A percentile compares a stretch with the other conserved stretches of the same genome.
These are phyloP conservation scores for Albizia julibrissin DNA, from an alignment of 306 rosid species.

Conservation along the genomic window DNA sequence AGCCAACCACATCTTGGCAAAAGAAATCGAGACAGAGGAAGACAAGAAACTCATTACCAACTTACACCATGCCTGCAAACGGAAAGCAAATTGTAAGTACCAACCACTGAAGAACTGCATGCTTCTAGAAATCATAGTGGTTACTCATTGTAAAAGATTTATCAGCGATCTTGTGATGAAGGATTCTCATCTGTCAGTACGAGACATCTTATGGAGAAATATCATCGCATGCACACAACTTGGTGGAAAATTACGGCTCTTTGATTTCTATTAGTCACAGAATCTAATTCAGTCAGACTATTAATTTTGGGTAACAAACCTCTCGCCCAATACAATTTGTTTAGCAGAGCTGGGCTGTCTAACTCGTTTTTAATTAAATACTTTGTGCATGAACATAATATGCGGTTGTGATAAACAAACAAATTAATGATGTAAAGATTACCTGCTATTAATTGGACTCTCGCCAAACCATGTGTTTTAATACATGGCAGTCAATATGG, in stretches of 20 bases:
- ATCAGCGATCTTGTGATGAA: not conserved
- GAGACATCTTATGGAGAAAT: slow-evolving; percentile 8
- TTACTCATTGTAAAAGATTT: not conserved
- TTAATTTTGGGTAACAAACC: not conserved
- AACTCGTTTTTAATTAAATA: not conserved
- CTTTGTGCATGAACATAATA: not conserved
- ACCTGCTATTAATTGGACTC: slow-evolving; percentile 46
- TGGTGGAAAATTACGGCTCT: not conserved
- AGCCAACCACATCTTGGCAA: slow-evolving; percentile 30
- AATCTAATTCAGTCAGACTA: not conserved
- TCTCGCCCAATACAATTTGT: not conserved
- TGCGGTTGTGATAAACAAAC: not conserved
- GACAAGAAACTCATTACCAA: slow-evolving; percentile 38
- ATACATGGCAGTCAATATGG: slow-evolving; percentile 33
- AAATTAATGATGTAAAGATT: slow-evolving; percentile 25
- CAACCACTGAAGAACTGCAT: slow-evolving; percentile 19
- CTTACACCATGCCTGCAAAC: slow-evolving; percentile 50
- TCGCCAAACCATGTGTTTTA: slow-evolving; percentile 34
- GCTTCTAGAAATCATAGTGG: slow-evolving; percentile 20
- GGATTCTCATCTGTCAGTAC: not conserved
- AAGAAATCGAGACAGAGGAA: slow-evolving; percentile 23
- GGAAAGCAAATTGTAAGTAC: slow-evolving; percentile 26
- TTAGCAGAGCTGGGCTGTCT: slow-evolving; percentile 6
- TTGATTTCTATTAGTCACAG: not conserved
- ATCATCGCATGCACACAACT: not conserved